phyloP scores from a whole-genome alignment of 208 protist species.

The Jaenimonas drosophilae region DNA sequence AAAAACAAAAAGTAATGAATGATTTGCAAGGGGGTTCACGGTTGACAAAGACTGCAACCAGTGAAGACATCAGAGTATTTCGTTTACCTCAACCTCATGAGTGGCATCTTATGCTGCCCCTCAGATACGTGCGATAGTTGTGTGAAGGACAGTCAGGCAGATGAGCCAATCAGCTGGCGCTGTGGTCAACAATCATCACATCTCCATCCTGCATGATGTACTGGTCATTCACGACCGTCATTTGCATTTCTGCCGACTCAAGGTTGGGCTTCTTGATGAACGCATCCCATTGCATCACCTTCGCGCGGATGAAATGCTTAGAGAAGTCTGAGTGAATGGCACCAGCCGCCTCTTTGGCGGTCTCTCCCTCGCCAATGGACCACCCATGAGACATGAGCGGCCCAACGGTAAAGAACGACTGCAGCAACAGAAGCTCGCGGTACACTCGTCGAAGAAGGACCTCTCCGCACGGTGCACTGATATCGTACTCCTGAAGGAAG shows the following conservation, averaged over 20 bases:
- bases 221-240: constrained; percentile 37
- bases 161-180: too few species aligned
- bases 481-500: constrained; percentile 74
- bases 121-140: too few species aligned
- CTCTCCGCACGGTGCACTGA: constrained; percentile 53
- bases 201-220: constrained; percentile 80
- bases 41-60: too few species aligned
- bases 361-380: constrained; percentile 34
- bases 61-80: too few species aligned
- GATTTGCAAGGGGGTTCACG: too few species aligned
- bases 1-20: too few species aligned
- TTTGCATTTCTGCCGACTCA: constrained; percentile 69
- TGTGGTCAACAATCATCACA: constrained; percentile 80
- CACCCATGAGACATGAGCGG: constrained; percentile 78
- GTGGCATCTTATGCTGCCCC: background rate
- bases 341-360: constrained; percentile 49
- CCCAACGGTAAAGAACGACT: constrained; percentile 86
- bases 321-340: constrained; percentile 85
- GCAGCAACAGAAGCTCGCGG: constrained; percentile 30
- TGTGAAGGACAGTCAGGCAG: too few species aligned
- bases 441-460: constrained; percentile 55
- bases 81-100: too few species aligned
- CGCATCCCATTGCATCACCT: constrained; percentile 52
- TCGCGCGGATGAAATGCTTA: constrained; percentile 56
- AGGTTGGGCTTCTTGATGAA: constrained; percentile 48